A percentile compares a stretch with the other conserved stretches of the same genome.
Conservation (phyloP, 176 grass and related monocot genomes). For the Oryza glumipatula region DNA sequence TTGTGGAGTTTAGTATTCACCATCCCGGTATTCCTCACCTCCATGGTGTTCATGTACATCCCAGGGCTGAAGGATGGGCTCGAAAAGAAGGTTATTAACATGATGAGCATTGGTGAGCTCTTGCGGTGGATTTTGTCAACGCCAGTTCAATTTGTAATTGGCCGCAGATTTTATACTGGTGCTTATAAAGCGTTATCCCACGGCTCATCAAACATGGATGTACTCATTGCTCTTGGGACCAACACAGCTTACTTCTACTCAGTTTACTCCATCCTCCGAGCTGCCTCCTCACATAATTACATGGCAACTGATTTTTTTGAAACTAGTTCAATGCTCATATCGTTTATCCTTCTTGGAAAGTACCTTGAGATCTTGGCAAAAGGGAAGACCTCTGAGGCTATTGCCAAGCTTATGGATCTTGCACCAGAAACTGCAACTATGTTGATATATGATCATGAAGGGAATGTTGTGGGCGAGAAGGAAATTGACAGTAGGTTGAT, state of each 20-base stretch:
- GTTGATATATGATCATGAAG: constrained; percentile 60
- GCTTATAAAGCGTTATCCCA: constrained; percentile 77
- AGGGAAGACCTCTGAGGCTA: constrained; percentile 96
- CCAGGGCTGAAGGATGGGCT: constrained; percentile 62
- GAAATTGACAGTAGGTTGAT: constrained; percentile 90
- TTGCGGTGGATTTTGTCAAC: constrained; percentile 87
- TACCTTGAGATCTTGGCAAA: constrained; percentile 98
- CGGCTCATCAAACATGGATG: constrained; percentile 96
- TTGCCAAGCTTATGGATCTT: constrained; percentile 95
- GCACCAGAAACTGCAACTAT: constrained; percentile 77
- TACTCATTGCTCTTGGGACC: constrained; percentile 93
- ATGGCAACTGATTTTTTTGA: constrained; percentile 94
- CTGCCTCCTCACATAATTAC: constrained; percentile 69
- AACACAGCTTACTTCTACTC: constrained; percentile 94
- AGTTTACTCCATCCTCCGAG: constrained; percentile 76
- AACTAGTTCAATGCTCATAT: constrained; percentile 98
- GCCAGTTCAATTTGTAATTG: constrained; percentile 94
- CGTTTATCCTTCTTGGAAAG: constrained; percentile 94
- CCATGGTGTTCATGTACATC: constrained; percentile 99
- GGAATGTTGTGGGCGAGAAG: constrained; percentile 66
- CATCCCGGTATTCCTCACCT: constrained; percentile 85
- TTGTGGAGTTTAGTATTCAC: constrained; percentile 92
- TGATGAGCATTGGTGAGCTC: constrained; percentile 81
- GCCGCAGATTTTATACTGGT: constrained; percentile 81
- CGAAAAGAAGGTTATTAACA: constrained; percentile 79